A percentile compares a stretch with the other conserved stretches of the same genome.
These are phyloP conservation scores for Phytophthora quininea DNA, from an alignment of 352 stramenopile species.

Conservation along the genomic window DNA sequence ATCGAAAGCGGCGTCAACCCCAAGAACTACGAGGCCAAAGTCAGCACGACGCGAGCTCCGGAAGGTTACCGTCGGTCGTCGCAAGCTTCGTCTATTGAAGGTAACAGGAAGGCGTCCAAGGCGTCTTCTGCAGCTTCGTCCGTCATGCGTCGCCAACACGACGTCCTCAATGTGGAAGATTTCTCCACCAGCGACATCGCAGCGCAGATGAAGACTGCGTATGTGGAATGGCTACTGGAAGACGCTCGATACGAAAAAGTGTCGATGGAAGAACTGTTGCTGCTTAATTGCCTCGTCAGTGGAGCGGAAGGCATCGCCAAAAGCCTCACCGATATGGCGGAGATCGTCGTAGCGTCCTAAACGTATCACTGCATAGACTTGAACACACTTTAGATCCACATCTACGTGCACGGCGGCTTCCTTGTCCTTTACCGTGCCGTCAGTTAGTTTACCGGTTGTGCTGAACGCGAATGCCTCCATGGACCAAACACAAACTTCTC, in stretches of 20 bases:
- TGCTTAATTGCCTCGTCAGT: conserved; percentile 28
- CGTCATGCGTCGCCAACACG: conserved; percentile 2
- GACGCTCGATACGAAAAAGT: conserved; percentile 51
- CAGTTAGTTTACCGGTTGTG: no score
- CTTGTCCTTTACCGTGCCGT: no score
- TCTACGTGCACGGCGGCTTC: no score
- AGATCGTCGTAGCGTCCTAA: conserved; percentile 19
- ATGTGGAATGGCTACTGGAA: conserved; percentile 59
- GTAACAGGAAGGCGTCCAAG: conserved; percentile 17
- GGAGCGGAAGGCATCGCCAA: conserved; percentile 52
- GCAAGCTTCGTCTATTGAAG: conserved; percentile 30
- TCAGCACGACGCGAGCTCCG: conserved; percentile 20
- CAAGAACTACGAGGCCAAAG: conserved; percentile 12
- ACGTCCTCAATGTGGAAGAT: conserved; percentile 15
- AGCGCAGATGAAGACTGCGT: conserved; percentile 42
- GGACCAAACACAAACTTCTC: no score
- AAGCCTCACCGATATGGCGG: conserved; percentile 18
- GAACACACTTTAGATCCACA: no score
- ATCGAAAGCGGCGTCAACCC: neutral
- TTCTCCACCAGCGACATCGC: conserved; percentile 41
- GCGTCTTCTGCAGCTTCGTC: conserved; percentile 5
- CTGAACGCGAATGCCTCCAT: no score
- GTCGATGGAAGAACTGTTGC: conserved; percentile 58
- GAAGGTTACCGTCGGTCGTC: conserved; percentile 21
- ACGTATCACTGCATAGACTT: neutral